Evolutionary conservation across 164 flowering plant species (phyloP), one percentile per base, ranked within the genome.

Genomic region (Vitis cinerea): DNA sequence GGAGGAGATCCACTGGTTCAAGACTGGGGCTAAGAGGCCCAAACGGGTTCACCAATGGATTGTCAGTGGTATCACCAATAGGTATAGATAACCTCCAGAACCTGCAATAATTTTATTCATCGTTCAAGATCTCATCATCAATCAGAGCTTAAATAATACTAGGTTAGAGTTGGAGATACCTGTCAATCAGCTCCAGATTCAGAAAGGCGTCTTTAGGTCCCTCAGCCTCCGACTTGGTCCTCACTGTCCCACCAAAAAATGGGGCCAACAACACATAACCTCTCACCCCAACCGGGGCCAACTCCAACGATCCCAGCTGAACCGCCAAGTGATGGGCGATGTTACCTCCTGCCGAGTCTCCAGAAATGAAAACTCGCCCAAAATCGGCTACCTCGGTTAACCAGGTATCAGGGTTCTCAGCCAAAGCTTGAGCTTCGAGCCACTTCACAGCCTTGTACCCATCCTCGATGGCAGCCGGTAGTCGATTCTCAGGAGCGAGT

Each of bases 271-370:
- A 73, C 23, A 92, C 83, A 65, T 85, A 92, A 0, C 94, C 97
- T 27, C 83, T 79, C 2, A 87, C 79, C n/a, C 74, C 78, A 58
- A 89, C 84, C 50, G 94, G 94, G 4, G 54, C 83, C 72, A 87
- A 57, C 64, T 82, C 83, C 0, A 80, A 50, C 50, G 91, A 88
- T 5, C 84, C 75, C 3, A 90, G 69, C 57, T 70, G 71, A 59
- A 84, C 88, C 15, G 89, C 90, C 68, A 86, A 59, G 64, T 88
- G 61, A 61, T 91, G 93, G 48, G 91, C 93, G 14, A 88, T 79
- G 62, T 83, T 91, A 14, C 94, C 97, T n/a, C 97, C 94, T 4
- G 94, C 87, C 9, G 97, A 91, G 74, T 90, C 93, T 47, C 97
- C 97, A 0, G 84, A 82, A 1, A 89, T 67, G 57, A 86, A 87